These are phyloP conservation scores for Umbelopsis vinacea DNA, from an alignment of 192 early-diverging fungal genomes.

Conservation along the genomic window DNA sequence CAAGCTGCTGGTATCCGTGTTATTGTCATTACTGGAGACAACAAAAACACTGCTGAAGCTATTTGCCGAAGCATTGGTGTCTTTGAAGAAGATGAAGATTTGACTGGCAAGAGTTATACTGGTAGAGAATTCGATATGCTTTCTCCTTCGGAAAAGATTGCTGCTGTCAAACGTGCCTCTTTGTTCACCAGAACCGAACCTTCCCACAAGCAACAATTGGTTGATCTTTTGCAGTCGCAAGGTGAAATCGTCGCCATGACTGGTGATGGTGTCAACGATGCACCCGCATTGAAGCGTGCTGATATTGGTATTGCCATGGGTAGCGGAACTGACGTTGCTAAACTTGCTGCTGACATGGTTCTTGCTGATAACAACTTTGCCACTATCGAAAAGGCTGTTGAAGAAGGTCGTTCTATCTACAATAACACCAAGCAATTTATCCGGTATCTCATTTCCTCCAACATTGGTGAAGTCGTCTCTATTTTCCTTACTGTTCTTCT, in stretches of 20 bases:
- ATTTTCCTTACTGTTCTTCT: slow-evolving; percentile 97
- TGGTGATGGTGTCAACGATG: slow-evolving; percentile 99
- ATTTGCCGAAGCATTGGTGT: slow-evolving; percentile 97
- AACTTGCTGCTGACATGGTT: slow-evolving; percentile 98
- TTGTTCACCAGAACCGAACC: slow-evolving; percentile 97
- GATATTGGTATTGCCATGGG: slow-evolving; percentile 99
- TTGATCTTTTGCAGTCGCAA: slow-evolving; percentile 83
- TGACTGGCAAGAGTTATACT: slow-evolving; percentile 76
- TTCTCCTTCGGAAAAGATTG: slow-evolving; percentile 66
- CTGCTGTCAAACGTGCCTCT: slow-evolving; percentile 73
- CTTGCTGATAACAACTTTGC: slow-evolving; percentile 98
- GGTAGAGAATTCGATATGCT: slow-evolving; percentile 96
- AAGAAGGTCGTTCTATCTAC: slow-evolving; percentile 97
- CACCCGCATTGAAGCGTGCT: slow-evolving; percentile 95
- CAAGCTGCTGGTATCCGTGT: slow-evolving; percentile 95
- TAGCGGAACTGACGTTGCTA: slow-evolving; percentile 96
- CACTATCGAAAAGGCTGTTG: slow-evolving; percentile 95
- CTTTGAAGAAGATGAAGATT: slow-evolving; percentile 70
- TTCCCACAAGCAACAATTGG: slow-evolving; percentile 92
- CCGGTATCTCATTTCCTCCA: slow-evolving; percentile 96
- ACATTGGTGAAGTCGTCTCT: slow-evolving; percentile 98
- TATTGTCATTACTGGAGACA: slow-evolving; percentile 98
- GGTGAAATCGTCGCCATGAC: slow-evolving; percentile 94
- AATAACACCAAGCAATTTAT: slow-evolving; percentile 99
- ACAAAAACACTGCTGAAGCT: slow-evolving; percentile 95